These are phyloP conservation scores for Starmerella sp. DNA, from an alignment of 805 yeast species.

Conservation along the genomic window DNA sequence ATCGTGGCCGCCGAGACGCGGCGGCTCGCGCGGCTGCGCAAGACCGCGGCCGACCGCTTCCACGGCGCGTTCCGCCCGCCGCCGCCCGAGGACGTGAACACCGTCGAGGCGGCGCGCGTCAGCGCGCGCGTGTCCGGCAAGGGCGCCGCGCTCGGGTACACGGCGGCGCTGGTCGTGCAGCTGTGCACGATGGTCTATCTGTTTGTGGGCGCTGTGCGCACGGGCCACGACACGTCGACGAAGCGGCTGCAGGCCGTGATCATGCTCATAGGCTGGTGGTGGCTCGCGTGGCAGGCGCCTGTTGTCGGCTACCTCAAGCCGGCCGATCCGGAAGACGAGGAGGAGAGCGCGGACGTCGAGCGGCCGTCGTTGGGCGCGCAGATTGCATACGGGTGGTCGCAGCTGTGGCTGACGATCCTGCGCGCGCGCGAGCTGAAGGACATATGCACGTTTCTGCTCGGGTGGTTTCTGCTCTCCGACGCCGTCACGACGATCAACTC, in stretches of 20 bases:
- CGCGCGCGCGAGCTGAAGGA: constrained; percentile 53
- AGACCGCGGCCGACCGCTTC: constrained; percentile 16
- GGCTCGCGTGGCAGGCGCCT: constrained; percentile 63
- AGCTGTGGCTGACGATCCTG: constrained; percentile 43
- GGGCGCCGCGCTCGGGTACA: constrained; percentile 63
- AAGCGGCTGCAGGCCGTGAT: constrained; percentile 37
- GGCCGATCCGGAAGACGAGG: constrained; percentile 6
- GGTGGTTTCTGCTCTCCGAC: constrained; percentile 71
- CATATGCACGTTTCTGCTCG: constrained; percentile 51
- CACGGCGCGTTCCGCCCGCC: constrained; percentile 17
- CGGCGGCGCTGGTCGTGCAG: constrained; percentile 59
- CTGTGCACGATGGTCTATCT: constrained; percentile 44
- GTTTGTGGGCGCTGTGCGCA: constrained; percentile 21
- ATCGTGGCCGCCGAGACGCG: constrained; percentile 29
- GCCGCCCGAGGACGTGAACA: neutral
- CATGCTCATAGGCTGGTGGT: constrained; percentile 60
- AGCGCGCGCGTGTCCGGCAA: constrained; percentile 34
- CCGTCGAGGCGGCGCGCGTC: constrained; percentile 11
- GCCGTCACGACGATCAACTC: constrained; percentile 69
- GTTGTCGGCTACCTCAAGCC: constrained; percentile 39
- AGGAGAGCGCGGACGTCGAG: neutral
- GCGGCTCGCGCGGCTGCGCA: constrained; percentile 6
- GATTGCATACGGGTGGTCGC: constrained; percentile 44
- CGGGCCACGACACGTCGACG: constrained; percentile 17
- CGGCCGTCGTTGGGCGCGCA: constrained; percentile 2